Evolutionary conservation across 2,329 filamentous ascomycete genomes (phyloP).

Genomic region (Hymenoscyphus scutula): DNA sequence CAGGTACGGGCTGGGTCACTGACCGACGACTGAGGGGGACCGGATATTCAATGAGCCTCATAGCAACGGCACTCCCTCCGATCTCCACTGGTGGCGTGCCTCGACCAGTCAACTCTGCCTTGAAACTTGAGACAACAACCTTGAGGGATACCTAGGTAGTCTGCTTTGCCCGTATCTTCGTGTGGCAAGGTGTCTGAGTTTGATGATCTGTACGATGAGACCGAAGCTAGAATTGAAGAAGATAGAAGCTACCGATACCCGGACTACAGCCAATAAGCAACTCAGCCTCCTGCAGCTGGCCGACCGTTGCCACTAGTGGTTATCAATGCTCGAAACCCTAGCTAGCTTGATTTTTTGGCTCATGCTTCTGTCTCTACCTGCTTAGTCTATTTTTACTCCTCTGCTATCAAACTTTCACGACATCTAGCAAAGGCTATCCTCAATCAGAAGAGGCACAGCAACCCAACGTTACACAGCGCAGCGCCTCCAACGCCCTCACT

Average conservation of each 20-base stretch:
- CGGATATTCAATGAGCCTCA: neutral
- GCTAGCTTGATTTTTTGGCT: constrained; percentile 1
- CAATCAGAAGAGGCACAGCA: neutral
- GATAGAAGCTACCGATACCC: neutral
- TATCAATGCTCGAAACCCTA: neutral
- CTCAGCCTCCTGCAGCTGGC: neutral
- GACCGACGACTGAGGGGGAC: neutral
- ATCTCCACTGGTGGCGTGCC: neutral
- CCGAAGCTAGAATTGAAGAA: constrained; percentile 1
- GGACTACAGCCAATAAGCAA: neutral
- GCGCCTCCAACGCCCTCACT: neutral
- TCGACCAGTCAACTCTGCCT: constrained; percentile 1
- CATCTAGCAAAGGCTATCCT: neutral
- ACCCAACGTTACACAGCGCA: neutral
- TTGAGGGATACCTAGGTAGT: neutral
- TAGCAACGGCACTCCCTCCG: neutral
- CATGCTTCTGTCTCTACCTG: neutral
- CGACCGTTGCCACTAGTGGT: constrained; percentile 1
- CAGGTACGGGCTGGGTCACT: constrained; percentile 3
- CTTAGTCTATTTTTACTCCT: neutral
- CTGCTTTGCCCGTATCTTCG: constrained; percentile 3
- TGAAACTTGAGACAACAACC: constrained; percentile 1
- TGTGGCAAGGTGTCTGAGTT: constrained; percentile 13
- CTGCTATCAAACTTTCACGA: neutral
- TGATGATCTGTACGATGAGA: constrained; percentile 10